Evolutionary conservation across 164 flowering plant genomes (phyloP), one percentile per base, ranked within the genome.

Genomic region (Magnolia officinalis): DNA sequence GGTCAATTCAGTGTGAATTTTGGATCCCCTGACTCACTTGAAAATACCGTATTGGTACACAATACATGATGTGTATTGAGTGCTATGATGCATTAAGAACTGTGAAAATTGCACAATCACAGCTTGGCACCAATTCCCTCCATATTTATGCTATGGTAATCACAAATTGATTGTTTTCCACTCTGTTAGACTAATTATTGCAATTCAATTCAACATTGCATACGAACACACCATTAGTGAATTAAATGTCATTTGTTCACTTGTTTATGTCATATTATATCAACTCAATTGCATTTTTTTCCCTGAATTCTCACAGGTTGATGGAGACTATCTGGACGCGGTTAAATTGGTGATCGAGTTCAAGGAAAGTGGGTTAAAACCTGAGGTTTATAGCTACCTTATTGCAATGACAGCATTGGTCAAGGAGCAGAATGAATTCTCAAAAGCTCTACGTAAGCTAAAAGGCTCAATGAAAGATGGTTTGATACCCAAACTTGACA

Each of bases 351-450:
- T 95, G 76, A 87, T 90, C 8, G 80, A 89, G 71, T 83, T 92
- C 16, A 85, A 84, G 78, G 93, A 93, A 72, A 80, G 86, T 74
- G 98, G 93, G 45, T 81, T 95, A 76, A 87, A 85, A 80, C 98
- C 98, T 49, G 98, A 91, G 87, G 85, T 85, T 14, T 93, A 93
- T 79, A 90, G 96, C 86, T 91, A 93, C 82, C 88, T 93, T 67
- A 90, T 95, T 77, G 98, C 94, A 68, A 89, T 95, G 98, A 92
- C 98, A 64, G 97, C 98, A n/a, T 87, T 93, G 51, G 96, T 93
- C 6, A 95, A 95, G 80, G 98, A 95, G 84, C 89, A 91, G 45
- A 93, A 92, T 73, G 97, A 91, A 81, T 76, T 95, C 67, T 84
- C 90, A 2, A 93, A 93, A 85, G 89, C 92, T 66, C 74, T 92